Evolutionary conservation across 2,329 filamentous ascomycete genomes (phyloP).

Genomic region (Venturia effusa): DNA sequence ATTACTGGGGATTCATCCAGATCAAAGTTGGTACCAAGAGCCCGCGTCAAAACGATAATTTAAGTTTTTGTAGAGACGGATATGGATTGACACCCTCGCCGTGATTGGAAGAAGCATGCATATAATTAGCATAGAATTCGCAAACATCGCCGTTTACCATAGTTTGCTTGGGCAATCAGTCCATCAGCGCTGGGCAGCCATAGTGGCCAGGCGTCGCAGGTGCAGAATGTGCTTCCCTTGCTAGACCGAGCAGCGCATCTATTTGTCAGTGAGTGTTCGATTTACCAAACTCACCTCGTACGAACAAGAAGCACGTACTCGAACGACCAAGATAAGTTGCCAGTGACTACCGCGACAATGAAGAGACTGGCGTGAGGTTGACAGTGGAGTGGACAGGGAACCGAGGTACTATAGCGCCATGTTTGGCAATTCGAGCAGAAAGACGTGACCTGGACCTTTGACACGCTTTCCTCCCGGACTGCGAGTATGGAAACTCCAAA

Average conservation of each 20-base stretch:
- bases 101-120: not conserved
- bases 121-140: constrained; percentile 8
- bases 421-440: too few relatives aligned
- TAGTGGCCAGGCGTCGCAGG: constrained; percentile 7
- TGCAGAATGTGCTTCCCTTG: constrained; percentile 5
- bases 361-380: too few relatives aligned
- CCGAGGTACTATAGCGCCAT: too few relatives aligned
- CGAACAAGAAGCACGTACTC: not conserved
- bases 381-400: too few relatives aligned
- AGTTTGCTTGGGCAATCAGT: constrained; percentile 4
- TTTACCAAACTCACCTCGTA: not conserved
- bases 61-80: too few relatives aligned
- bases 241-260: constrained; percentile 3
- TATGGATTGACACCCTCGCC: not conserved
- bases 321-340: too few relatives aligned
- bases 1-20: not conserved
- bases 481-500: constrained; percentile 1
- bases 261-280: not conserved
- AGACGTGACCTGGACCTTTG: too few relatives aligned
- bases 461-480: not conserved
- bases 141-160: constrained; percentile 8
- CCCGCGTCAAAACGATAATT: too few relatives aligned
- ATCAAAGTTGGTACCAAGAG: not conserved
- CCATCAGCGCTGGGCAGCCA: constrained; percentile 5
- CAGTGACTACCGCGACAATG: too few relatives aligned